Evolutionary conservation across 495 filamentous ascomycete species (phyloP), one percentile per base, ranked within the genome.

Genomic region (Neurospora africana): DNA sequence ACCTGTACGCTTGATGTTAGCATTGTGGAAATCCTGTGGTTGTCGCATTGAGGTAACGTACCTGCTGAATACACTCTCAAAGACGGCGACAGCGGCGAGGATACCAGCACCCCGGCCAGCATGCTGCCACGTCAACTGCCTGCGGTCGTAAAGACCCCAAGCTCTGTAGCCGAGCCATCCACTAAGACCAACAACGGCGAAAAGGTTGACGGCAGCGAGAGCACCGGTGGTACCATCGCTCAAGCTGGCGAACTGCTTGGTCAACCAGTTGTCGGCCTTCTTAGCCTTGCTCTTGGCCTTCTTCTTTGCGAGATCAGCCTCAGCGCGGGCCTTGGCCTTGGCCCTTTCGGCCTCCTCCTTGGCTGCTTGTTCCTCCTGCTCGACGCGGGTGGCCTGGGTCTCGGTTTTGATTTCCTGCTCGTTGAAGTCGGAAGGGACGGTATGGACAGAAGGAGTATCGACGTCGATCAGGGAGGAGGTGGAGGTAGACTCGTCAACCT

Each of bases 401-500:
- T 89, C 88, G 17, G 91, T 93, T 81, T 93, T 81, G 70, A 93
- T 78, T 15, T 87, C 86, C 72, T 90, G 87, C 71, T 89, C 79
- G 69, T 85, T 78, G 79, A 87, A 93, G 75, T 90, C 85, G 5
- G 91, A 84, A 21, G 90, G 90, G 0, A 93, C 91, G 21, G 88
- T 87, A 75, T 84, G 86, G 69, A 94, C 85, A 69, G 92, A 90
- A 15, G 90, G 90, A 2, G 85, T 83, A 83, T 94, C 91, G 74
- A 94, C 91, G 79, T 95, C 92, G 78, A 94, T 83, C 61, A 95
- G 86, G 39, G 88, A 92, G 13, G 86, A 81, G 17, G 82, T 80
- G 75, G 86, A 87, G 70, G 85, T 84, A 19, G 85, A 79, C 76
- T 90, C 87, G 72, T 85, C 85, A 73, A 86, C 82, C 75, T 89